Evolutionary conservation across 495 filamentous ascomycete genomes (phyloP).

Genomic region (Lophium mytilinum): DNA sequence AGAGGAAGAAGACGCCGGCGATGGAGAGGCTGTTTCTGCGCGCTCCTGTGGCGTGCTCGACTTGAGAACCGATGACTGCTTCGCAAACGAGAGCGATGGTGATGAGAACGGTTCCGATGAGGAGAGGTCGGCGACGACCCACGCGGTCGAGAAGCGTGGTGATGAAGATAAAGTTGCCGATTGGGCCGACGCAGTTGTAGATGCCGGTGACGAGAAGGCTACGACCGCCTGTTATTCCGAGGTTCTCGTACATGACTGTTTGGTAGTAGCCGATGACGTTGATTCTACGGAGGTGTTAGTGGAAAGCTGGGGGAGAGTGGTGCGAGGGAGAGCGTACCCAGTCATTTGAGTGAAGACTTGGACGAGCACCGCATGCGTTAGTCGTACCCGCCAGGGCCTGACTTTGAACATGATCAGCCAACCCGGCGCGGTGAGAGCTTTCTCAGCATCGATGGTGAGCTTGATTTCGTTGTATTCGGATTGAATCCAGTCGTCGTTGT

Average conservation of each 20-base stretch:
- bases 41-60: constrained; percentile 38
- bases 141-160: constrained; percentile 51
- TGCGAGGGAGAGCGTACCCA: constrained; percentile 49
- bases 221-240: constrained; percentile 46
- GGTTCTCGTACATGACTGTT: constrained; percentile 49
- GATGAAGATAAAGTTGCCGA: constrained; percentile 43
- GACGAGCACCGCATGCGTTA: constrained; percentile 57
- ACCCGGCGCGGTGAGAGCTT: constrained; percentile 58
- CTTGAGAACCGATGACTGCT: constrained; percentile 43
- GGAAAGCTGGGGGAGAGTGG: constrained; percentile 38
- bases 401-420: constrained; percentile 58
- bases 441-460: constrained; percentile 45
- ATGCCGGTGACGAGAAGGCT: constrained; percentile 49
- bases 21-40: constrained; percentile 52
- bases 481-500: constrained; percentile 51
- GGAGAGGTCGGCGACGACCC: constrained; percentile 57
- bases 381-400: constrained; percentile 54
- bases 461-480: constrained; percentile 59
- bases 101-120: constrained; percentile 54
- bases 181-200: constrained; percentile 52
- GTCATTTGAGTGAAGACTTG: constrained; percentile 68
- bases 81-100: constrained; percentile 45
- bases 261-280: constrained; percentile 56
- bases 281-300: constrained; percentile 7
- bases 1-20: constrained; percentile 65